Base-by-base conservation (phyloP, 192 early-diverging fungal species). In the Chytriomyces sp. region DNA sequence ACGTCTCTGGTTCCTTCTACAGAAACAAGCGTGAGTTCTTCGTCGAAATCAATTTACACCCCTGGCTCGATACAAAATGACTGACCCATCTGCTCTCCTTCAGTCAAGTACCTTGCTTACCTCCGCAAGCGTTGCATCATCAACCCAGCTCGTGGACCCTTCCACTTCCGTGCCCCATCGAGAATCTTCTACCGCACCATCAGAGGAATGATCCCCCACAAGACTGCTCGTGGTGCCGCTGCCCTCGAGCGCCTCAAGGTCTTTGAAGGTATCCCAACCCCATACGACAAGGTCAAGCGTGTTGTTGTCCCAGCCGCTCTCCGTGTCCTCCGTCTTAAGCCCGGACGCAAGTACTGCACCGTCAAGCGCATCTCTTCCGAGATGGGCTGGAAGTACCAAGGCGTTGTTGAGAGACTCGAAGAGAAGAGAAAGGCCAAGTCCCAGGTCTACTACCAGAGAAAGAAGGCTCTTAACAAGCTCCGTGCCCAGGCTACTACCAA, bases 381-480 rank as follows among this genome's bases (percentile, higher is more conserved):
- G 90, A 93, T 99, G 82, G 97, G 98, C 79, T 99, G 98, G 98
- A 99, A 98, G 89, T 98, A 98, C 94, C 88, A 96, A 85, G 96
- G 95, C 80, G 93, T 99, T 76, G 94, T 99, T 82, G 91, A 90
- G 84, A 91, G 92, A 82, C 91, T 99, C 73, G 98, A 99, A 89
- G 96, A 95, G 87, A 98, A 99, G 94, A 93, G 98, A 85, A 98
- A 98, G 94, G 93, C 92, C 85, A 93, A 94, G 87, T 84, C 87
- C 83, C 85, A 91, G 82, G 95, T 93, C 78, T 97, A 87, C 91
- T 98, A 97, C 88, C 92, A 97, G 84, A 93, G 92, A 89, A 90
- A 90, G 84, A 90, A 89, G 89, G 84, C 85, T 50, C 62, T 88
- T 13, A 75, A 80, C 63, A 73, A 80, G 63, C 65, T 81, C 46